These are phyloP conservation scores for Amauroascus niger DNA, from an alignment of 2,329 filamentous ascomycete species.

Conservation along the genomic window DNA sequence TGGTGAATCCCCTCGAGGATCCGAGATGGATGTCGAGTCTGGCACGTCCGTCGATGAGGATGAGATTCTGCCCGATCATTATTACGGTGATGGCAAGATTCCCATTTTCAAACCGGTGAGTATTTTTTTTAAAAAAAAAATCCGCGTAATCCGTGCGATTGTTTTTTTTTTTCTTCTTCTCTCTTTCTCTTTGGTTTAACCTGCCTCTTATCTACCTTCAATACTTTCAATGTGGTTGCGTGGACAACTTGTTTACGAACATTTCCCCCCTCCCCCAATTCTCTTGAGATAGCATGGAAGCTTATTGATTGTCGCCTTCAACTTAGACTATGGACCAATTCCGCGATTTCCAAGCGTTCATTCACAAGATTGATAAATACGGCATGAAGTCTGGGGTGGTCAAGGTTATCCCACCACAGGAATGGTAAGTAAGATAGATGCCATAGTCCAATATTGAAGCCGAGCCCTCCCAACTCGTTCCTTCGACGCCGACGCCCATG, in stretches of 20 bases:
- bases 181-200: no score
- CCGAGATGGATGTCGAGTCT: slow-evolving; percentile 26
- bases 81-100: slow-evolving; percentile 70
- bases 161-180: no score
- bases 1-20: slow-evolving; percentile 22
- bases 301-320: neutral
- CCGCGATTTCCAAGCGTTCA: slow-evolving; percentile 82
- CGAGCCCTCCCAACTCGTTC: neutral
- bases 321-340: slow-evolving; percentile 78
- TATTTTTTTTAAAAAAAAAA: slow-evolving; percentile 25
- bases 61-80: slow-evolving; percentile 75
- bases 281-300: neutral
- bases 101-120: slow-evolving; percentile 82
- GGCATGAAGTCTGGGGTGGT: slow-evolving; percentile 97
- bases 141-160: no score
- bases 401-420: slow-evolving; percentile 84
- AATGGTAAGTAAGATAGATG: slow-evolving; percentile 60
- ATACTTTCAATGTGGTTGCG: neutral
- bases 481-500: neutral
- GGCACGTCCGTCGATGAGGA: slow-evolving; percentile 39
- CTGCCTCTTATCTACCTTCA: neutral
- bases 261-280: no score
- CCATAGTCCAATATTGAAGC: neutral
- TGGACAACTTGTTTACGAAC: no score
- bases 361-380: slow-evolving; percentile 81